Conservation (phyloP, 164 flowering plant species). For the Chimonanthus praecox region DNA sequence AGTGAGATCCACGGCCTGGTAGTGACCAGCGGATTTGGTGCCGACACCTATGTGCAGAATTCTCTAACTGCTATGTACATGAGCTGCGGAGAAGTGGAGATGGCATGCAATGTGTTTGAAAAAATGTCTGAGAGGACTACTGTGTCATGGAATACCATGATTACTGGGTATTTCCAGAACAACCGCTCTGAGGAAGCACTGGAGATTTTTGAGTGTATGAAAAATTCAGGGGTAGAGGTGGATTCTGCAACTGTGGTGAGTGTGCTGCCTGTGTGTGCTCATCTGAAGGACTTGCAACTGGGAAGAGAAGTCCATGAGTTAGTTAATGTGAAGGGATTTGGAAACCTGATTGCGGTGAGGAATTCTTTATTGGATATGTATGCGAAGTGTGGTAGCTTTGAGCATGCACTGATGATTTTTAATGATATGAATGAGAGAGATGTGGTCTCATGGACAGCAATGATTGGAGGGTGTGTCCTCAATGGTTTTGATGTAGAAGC, state of each 20-base stretch:
- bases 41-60: constrained; percentile 42
- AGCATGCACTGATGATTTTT: constrained; percentile 50
- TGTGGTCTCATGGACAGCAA: constrained; percentile 72
- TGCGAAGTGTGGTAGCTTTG: constrained; percentile 50
- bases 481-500: constrained; percentile 42
- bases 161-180: constrained; percentile 50
- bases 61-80: constrained; percentile 59
- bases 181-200: constrained; percentile 41
- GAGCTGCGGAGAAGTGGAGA: constrained; percentile 40
- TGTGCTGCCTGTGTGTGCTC: constrained; percentile 60
- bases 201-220: constrained; percentile 41
- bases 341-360: constrained; percentile 27
- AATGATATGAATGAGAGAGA: constrained; percentile 48
- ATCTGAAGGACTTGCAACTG: constrained; percentile 31
- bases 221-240: constrained; percentile 30
- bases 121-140: constrained; percentile 33
- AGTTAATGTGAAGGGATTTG: constrained; percentile 32
- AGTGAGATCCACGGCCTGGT: constrained; percentile 33
- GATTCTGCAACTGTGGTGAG: constrained; percentile 60
- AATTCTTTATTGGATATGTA: constrained; percentile 79
- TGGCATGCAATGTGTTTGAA: constrained; percentile 42
- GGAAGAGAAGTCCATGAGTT: constrained; percentile 45
- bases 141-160: constrained; percentile 74
- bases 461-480: constrained; percentile 52
- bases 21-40: constrained; percentile 29